Evolutionary conservation across 345 rosid species (phyloP).

Genomic region (Trapa bicornis): DNA sequence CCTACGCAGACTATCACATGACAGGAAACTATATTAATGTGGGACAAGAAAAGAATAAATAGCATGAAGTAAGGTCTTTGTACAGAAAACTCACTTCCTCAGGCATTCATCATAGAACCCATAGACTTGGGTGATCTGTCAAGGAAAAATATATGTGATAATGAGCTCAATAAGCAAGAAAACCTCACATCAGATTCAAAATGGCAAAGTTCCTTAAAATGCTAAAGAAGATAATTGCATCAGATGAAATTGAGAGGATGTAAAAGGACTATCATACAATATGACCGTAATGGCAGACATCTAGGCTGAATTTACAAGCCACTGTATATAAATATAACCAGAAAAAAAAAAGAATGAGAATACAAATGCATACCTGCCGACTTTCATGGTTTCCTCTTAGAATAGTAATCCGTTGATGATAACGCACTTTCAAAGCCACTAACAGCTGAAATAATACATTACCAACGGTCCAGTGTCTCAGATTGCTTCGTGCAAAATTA

Average conservation of each 20-base stretch:
- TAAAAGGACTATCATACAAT: not conserved
- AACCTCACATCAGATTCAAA: not conserved
- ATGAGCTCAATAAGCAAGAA: not conserved
- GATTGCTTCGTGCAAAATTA: not conserved
- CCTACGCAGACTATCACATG: not conserved
- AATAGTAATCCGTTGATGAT: constrained; percentile 80
- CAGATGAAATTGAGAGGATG: not conserved
- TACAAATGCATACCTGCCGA: constrained; percentile 55
- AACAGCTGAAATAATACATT: constrained; percentile 42
- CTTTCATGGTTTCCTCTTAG: constrained; percentile 98
- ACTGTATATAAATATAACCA: not conserved
- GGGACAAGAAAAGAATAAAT: not conserved
- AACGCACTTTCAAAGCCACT: constrained; percentile 82
- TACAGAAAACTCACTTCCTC: constrained; percentile 70
- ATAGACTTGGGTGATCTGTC: constrained; percentile 97
- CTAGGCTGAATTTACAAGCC: not conserved
- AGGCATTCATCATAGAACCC: constrained; percentile 98
- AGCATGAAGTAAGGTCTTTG: constrained; percentile 1
- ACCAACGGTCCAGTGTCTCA: not conserved
- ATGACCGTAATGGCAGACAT: not conserved
- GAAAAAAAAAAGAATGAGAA: not conserved
- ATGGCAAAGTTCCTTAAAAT: not conserved
- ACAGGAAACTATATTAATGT: not conserved
- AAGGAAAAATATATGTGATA: constrained; percentile 10
- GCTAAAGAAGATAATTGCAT: not conserved